Evolutionary conservation across 2,329 filamentous ascomycete species (phyloP).

Genomic region (Arthrobotrys musiformis): DNA sequence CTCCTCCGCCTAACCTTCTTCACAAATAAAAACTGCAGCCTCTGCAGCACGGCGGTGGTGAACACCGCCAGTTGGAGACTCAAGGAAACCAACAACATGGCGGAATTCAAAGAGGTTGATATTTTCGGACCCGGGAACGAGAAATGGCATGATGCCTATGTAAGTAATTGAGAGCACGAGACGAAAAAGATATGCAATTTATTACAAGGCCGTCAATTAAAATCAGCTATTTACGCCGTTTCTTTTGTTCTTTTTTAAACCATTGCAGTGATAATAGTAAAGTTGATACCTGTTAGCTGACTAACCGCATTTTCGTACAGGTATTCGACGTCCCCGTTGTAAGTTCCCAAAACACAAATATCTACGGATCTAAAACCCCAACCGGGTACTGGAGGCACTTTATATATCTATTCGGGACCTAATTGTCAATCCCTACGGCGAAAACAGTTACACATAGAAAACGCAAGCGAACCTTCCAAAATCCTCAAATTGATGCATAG

Average conservation of each 20-base stretch:
- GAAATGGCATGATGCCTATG: conserved; percentile 52
- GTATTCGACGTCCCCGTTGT: conserved; percentile 48
- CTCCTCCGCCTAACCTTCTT: conserved; percentile 45
- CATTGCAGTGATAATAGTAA: too few species aligned
- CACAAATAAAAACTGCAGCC: conserved; percentile 37
- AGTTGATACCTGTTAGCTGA: too few species aligned
- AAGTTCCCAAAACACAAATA: neutral
- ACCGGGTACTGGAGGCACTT: too few species aligned
- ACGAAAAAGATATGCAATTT: neutral
- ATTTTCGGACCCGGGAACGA: conserved; percentile 28
- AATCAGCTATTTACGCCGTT: too few species aligned
- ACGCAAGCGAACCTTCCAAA: conserved; percentile 8
- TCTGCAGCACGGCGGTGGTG: conserved; percentile 24
- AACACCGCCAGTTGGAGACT: conserved; percentile 10
- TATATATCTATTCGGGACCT: too few species aligned
- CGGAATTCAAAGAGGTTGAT: conserved; percentile 21
- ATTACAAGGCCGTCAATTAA: neutral
- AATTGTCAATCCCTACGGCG: too few species aligned
- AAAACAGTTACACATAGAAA: conserved; percentile 35
- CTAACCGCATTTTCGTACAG: neutral
- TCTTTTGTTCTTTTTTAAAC: too few species aligned
- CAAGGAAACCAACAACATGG: conserved; percentile 4
- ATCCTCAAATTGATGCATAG: conserved; percentile 46
- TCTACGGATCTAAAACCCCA: too few species aligned
- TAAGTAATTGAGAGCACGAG: conserved; percentile 1